Evolutionary conservation across 805 yeast species (phyloP), one percentile per base, ranked within the genome.

Genomic region (Cyberlindnera maclurae): DNA sequence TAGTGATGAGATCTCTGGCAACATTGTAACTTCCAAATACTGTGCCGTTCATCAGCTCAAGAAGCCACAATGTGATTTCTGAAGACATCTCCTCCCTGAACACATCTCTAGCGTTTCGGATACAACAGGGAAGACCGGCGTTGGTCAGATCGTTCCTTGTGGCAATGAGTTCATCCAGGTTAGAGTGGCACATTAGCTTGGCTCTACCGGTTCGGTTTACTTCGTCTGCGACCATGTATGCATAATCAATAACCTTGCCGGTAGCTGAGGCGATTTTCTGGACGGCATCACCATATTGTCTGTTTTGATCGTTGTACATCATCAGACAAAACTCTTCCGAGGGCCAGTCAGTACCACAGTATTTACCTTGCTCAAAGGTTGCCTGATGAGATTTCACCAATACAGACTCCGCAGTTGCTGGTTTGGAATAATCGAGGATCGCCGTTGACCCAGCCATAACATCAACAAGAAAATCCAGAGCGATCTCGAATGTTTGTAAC

Each of bases 31-130:
- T 70, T 9, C 73, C 74, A 42, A 70, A 68, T 4, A 80, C 49
- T 28, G 73, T 69, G 10, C 82, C 70, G 33, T 67, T 68, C 0
- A 81, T 64, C 20, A 87, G 57, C 29, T 77, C 81, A 20, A 62
- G 57, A 5, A 86, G 54, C 88, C 93, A 82, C n/a, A 56, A 50
- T 6, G 83, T 55, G 15, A 86, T 75, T 44, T 80, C 87, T 31
- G 74, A 79, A 47, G 82, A 79, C 84, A 83, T 78, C 41, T 82
- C 89, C 53, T 87, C 95, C 37, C 93, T 65, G 53, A 84, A 81
- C 6, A 74, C 63, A 52, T 86, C 95, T 40, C 88, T 64, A 13
- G 75, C 67, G 37, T 79, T 73, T 39, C 86, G 63, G 12, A 87
- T 78, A 34, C 84, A 72, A 1, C 81, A 70, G 2, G 80, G 72